phyloP scores from a whole-genome alignment of 495 filamentous ascomycete genomes.

The Aspergillus mulundensis region DNA sequence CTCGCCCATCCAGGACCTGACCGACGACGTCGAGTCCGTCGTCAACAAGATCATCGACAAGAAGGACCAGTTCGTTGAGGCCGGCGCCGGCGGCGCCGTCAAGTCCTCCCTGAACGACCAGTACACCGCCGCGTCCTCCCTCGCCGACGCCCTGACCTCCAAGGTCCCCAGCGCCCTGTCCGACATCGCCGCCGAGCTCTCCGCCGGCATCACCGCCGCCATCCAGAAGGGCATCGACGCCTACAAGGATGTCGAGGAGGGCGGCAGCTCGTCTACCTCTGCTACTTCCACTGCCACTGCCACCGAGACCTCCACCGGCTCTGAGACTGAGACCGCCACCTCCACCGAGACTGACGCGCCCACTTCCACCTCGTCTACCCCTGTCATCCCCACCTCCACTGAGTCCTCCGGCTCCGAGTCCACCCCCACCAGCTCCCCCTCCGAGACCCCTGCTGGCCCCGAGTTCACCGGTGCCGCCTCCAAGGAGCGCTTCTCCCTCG shows the following conservation, averaged over 20 bases:
- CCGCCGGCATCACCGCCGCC: conserved; percentile 30
- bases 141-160: conserved; percentile 28
- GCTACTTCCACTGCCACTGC: conserved; percentile 8
- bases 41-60: conserved; percentile 30
- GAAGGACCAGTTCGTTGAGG: conserved; percentile 32
- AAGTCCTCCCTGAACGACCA: conserved; percentile 15
- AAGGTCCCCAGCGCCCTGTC: conserved; percentile 30
- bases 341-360: not conserved
- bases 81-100: conserved; percentile 25
- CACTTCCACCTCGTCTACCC: conserved; percentile 14
- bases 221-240: conserved; percentile 28
- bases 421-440: too few species aligned
- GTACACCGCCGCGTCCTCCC: conserved; percentile 27
- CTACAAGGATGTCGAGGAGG: conserved; percentile 17
- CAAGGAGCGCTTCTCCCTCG: conserved; percentile 22
- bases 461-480: conserved; percentile 32
- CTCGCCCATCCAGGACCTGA: conserved; percentile 30
- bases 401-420: conserved; percentile 1
- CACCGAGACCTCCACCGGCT: conserved; percentile 8
- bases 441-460: conserved; percentile 13
- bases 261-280: conserved; percentile 1
- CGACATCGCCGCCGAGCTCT: conserved; percentile 23
- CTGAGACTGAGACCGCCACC: not conserved
- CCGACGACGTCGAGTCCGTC: conserved; percentile 24
- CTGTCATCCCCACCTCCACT: conserved; percentile 8